Percentiles rank a stretch among this genome's conserved stretches.
Conservation (phyloP, 2,329 filamentous ascomycete genomes). For the Pseudofabraea citricarpa region DNA sequence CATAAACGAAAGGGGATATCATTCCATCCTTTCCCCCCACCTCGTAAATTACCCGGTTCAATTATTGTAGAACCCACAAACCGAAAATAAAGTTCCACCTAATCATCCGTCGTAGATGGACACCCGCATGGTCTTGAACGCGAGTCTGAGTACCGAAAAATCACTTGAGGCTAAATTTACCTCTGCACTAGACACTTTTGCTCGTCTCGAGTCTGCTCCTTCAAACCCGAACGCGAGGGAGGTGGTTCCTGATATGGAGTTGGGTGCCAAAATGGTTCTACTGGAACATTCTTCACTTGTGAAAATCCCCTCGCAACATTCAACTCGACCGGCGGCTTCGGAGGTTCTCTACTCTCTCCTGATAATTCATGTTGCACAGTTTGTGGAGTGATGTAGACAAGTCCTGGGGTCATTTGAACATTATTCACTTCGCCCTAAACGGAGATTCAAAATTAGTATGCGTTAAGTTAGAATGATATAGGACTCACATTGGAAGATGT, state of each 20-base stretch:
- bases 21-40: too few relatives aligned
- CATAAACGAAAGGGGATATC: too few relatives aligned
- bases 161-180: too few relatives aligned
- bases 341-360: background rate
- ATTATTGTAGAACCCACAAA: too few relatives aligned
- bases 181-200: background rate
- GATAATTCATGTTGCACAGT: background rate
- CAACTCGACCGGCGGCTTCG: background rate
- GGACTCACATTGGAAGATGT: conserved; percentile 4
- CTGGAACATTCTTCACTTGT: background rate
- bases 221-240: background rate
- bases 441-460: background rate
- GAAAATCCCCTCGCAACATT: background rate
- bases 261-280: background rate
- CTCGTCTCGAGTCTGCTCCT: background rate
- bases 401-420: background rate
- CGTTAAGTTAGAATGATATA: background rate
- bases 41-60: too few relatives aligned
- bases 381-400: background rate
- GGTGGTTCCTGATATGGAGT: background rate
- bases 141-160: too few relatives aligned
- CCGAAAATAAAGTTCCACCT: too few relatives aligned
- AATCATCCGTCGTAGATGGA: too few relatives aligned
- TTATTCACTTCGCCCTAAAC: background rate
- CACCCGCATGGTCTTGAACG: too few relatives aligned